Evolutionary conservation across 305 asterid species (phyloP).

Genomic region (Salvia sclarea): DNA sequence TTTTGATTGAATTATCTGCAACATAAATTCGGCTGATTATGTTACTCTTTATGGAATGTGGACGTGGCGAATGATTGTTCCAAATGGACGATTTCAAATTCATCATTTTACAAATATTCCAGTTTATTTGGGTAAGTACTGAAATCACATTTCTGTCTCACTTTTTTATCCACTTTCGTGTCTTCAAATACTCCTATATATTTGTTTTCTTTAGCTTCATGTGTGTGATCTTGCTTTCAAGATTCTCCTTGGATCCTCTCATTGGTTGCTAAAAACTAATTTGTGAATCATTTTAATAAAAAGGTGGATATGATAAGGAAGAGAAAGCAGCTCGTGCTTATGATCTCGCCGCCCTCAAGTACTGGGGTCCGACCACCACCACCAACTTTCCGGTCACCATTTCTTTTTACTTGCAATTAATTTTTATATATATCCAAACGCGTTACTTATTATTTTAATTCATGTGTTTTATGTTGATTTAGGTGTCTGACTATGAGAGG

Average conservation of each 20-base stretch:
- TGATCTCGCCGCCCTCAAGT: constrained; percentile 96
- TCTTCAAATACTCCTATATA: neutral
- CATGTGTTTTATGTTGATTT: neutral
- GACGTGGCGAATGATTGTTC: constrained; percentile 50
- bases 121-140: constrained; percentile 86
- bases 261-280: constrained; percentile 26
- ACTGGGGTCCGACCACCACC: constrained; percentile 96
- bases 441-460: neutral
- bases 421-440: neutral
- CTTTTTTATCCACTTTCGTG: constrained; percentile 25
- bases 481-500: constrained; percentile 68
- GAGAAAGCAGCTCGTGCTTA: constrained; percentile 94
- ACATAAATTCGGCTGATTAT: constrained; percentile 31
- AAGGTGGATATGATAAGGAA: constrained; percentile 95
- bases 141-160: constrained; percentile 23
- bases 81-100: constrained; percentile 39
- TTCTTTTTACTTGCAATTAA: neutral
- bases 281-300: constrained; percentile 15
- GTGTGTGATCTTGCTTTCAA: constrained; percentile 1
- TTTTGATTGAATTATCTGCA: constrained; percentile 10
- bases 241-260: constrained; percentile 54
- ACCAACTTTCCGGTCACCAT: constrained; percentile 75
- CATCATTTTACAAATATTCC: constrained; percentile 45
- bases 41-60: constrained; percentile 47
- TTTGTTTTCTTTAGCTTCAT: neutral